These are phyloP conservation scores for Chrysanthemum lavandulifolium DNA, from an alignment of 129 eudicot genomes.

Conservation along the genomic window DNA sequence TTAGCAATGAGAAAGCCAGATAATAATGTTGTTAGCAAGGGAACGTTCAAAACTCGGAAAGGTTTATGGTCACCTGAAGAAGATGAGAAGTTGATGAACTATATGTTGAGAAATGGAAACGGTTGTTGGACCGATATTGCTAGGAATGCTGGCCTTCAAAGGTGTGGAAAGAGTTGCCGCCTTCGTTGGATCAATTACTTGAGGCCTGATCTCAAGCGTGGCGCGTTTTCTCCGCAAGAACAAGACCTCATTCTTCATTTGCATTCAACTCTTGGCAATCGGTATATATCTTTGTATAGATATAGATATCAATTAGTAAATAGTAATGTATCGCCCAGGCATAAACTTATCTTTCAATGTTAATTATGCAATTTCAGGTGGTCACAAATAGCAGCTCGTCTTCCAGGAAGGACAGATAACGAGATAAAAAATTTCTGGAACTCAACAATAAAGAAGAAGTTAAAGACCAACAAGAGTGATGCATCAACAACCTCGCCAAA, in stretches of 20 bases:
- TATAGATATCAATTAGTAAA: background rate
- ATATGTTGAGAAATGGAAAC: conserved; percentile 79
- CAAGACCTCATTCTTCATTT: conserved; percentile 41
- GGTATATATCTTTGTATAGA: conserved; percentile 13
- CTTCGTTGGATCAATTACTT: conserved; percentile 44
- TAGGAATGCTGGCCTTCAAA: conserved; percentile 40
- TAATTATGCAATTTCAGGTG: conserved; percentile 20
- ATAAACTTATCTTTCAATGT: background rate
- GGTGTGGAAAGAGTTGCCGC: conserved; percentile 45
- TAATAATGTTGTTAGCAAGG: conserved; percentile 19
- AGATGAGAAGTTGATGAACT: conserved; percentile 78
- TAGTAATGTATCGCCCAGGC: background rate
- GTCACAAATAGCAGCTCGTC: conserved; percentile 38
- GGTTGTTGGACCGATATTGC: conserved; percentile 97
- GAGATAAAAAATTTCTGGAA: conserved; percentile 45
- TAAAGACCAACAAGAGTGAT: conserved; percentile 39
- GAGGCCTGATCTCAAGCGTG: conserved; percentile 40
- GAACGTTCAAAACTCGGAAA: conserved; percentile 51
- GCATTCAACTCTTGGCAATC: conserved; percentile 39
- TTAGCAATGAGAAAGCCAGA: conserved; percentile 70
- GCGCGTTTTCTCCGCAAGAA: conserved; percentile 46
- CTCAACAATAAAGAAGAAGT: conserved; percentile 70
- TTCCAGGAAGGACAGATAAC: conserved; percentile 44
- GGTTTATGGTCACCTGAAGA: conserved; percentile 97
- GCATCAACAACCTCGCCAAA: conserved; percentile 45